Base-by-base conservation (phyloP, 768 basidiomycete genomes). In the Daedaleopsis sinensis region DNA sequence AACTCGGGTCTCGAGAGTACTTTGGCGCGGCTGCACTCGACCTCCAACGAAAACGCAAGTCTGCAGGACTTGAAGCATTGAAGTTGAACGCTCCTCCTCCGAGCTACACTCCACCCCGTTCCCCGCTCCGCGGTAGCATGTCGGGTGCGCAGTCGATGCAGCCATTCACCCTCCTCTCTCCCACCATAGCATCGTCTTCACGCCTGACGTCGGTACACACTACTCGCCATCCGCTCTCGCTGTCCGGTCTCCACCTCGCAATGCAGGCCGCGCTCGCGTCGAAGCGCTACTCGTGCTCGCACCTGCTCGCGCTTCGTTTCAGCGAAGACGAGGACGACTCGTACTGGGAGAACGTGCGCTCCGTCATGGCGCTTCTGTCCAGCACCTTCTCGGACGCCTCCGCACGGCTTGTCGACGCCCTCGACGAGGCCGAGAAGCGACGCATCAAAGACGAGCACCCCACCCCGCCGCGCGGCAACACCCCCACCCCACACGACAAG, bases 331-430 rank as follows among this genome's bases (percentile, higher is more conserved):
- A 87, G 37, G 89, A 91, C 63, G 87, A 88, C 53, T 78, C 80
- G 6, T 94, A 94, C 66, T 94, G 92, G 92, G 92, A 93, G 66
- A 88, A 93, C 66, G 91, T 91, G 32, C 82, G 88, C 15, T 84
- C 87, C 27, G 84, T 94, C 52, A 87, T 93, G 80, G 79, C 78
- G 13, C 71, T 94, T 13, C 72, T 94, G 61, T 88, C 87, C 9
- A 85, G 80, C 43, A 81, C 90, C 10, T 78, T 94, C 37, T 78
- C 79, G 2, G 91, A 93, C 64, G 82, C 88, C 2, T 80, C 87
- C 1, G 76, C 84, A 9, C 75, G 87, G 27, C 78, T 94, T 5
- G 72, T 79, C 0, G 86, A 86, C 38, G 88, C 86, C 1, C 75
- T 93, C 27, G 85, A 87, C 18, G 82, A 85, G 19, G 74, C 78